Evolutionary conservation across 2,329 filamentous ascomycete species (phyloP).

Genomic region (Aspergillus oerlinghausenensis): DNA sequence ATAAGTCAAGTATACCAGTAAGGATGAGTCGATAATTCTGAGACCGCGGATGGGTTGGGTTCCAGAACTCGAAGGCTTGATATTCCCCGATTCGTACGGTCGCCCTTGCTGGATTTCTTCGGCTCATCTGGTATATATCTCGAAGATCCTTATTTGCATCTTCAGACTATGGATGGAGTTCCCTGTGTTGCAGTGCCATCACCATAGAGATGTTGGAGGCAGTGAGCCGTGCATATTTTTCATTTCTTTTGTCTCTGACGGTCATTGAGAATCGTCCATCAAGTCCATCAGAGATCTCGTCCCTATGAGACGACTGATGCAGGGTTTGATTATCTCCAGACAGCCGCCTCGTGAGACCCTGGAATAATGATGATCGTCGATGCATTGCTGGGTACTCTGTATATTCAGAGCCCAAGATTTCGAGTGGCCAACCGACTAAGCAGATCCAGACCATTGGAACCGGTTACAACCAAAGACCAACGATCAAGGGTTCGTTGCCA

Average conservation of each 20-base stretch:
- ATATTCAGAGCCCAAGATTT: background rate
- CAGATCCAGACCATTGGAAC: background rate
- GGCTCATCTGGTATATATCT: background rate
- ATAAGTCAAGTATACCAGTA: background rate
- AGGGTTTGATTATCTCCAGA: background rate
- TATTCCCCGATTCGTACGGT: background rate
- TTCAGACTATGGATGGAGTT: background rate
- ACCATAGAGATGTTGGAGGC: background rate
- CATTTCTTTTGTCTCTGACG: background rate
- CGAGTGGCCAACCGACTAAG: background rate
- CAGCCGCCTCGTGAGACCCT: background rate
- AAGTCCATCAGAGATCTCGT: background rate
- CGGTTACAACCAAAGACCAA: background rate
- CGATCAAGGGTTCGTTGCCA: background rate
- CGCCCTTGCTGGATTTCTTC: background rate
- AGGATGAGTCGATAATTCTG: conserved; percentile 8
- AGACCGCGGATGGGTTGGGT: conserved; percentile 10
- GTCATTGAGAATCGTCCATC: background rate
- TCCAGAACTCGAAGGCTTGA: conserved; percentile 1
- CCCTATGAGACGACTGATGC: background rate
- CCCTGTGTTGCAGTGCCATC: background rate
- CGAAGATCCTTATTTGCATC: background rate
- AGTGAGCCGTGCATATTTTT: background rate
- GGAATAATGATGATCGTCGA: background rate
- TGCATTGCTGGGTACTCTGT: background rate